Evolutionary conservation across 2,329 filamentous ascomycete genomes (phyloP), one percentile per base, ranked within the genome.

Genomic region (Paecilomyces sp.): DNA sequence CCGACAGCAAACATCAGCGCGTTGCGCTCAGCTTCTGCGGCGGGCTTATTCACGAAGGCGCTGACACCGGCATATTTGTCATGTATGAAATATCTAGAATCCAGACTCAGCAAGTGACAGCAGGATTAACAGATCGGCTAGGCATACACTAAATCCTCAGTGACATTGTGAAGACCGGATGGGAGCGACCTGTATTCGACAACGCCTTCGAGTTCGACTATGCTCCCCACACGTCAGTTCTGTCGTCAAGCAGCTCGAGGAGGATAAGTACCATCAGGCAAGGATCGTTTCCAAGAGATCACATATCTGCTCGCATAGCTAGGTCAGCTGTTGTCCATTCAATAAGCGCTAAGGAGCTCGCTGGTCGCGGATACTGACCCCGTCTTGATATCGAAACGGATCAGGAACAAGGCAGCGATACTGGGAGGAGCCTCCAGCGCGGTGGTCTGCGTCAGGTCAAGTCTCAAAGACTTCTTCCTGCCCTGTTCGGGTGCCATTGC

Each of bases 151-250:
- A 97, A 81, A 74, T 99, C 94, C 65, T 92, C 86, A 33, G 88
- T 81, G 22, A 97, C 91, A 60, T 91, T 89, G 76, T 99, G 94
- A 56, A 97, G 77, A 25, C 94, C 94, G 0, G 93, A 97, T 2
- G 94, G 94, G 54, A 99, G 83, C 62, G 91, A 95, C 77, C 97
- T 97, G 83, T 92, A 99, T 77, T 99, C 94, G 69, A 97, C 91
- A 25, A 89, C 86, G 58, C 91, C 91, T 66, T 96, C 90, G 55
- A 97, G 83, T 54, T 81, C 74, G 50, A 85, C 81, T 83, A 60
- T 60, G 54, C 57, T 56, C 25, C 28, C 25, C 51, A 56, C 41
- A 22, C 57, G 63, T 68, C 55, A 72, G 65, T 56, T 58, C 60
- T 55, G n/a, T 55, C 47, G 52, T 34, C 41, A 54, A 60, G 52